Base-by-base conservation (phyloP, 1,284 basidiomycete genomes). In the Pterula multifida region DNA sequence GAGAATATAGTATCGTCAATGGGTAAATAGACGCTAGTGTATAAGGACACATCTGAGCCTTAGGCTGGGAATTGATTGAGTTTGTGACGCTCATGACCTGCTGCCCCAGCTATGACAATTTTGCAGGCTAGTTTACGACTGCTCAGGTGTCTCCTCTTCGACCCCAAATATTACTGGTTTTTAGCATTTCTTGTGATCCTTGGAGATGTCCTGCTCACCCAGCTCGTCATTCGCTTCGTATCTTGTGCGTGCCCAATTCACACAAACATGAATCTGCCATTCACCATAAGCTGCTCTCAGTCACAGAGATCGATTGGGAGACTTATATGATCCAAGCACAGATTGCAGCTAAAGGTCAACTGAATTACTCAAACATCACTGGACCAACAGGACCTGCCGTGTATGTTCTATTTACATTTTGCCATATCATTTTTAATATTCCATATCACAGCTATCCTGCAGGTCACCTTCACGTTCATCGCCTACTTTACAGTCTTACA, bases 251-350 rank as follows among this genome's bases (percentile, higher is more conserved):
- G 45, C 11, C 48, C 49, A 46, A 21, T 47, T 49, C 49, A 49
- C 46, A 50, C 47, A 53, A 15, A 46, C 26, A 51, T 47, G 24
- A 49, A 42, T 23, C 36, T 35, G 25, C 13, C 45, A 45, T 39
- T 23, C 45, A 39, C 22, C 35, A 36, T 45, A 57, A 49, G 59
- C 61, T 45, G 52, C 45, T 45, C 50, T 53, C 49, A 67, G 92
- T 94, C 68, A 98, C 96, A n/a, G 95, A 99, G 67, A 99, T 99
- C 60, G 96, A 99, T 68, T 98, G 88, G 79, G 76, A 81, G 61
- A 95, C 93, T 0, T 96, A 96, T 61, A 85, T 94, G 77, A 73
- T 85, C 53, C 96, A 98, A 55, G 78, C 89, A 1, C 74, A 84
- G 49, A 64, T 88, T 47, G 94, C 89, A 65, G 60, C 87, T 45